Evolutionary conservation across 805 yeast species (phyloP), one percentile per base, ranked within the genome.

Genomic region (Kuraishia hungarica): DNA sequence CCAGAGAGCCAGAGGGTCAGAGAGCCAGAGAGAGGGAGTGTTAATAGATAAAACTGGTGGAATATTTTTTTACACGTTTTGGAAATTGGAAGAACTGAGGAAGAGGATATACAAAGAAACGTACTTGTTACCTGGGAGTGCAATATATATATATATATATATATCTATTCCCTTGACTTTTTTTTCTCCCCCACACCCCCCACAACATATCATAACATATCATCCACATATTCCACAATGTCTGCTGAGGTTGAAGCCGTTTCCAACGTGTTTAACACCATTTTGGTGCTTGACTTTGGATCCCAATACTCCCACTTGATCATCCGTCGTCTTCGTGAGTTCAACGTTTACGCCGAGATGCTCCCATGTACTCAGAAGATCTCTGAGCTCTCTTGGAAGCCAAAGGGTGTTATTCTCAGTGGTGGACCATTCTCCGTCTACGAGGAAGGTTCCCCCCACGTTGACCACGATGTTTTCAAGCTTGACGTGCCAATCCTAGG

Each of bases 391-490:
- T 73, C 84, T 57, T 94, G 97, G 96, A 92, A 83, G 70, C 99
- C 99, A 63, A 89, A 86, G 71, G 99, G 99, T 76, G 86, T 94
- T 57, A 94, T 94, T 67, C 77, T 94, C 59, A 91, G 97, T 51
- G 99, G 99, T 60, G 94, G 97, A 61, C 99, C 99, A 54, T 94
- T 89, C 85, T 91, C 98, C 13, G 99, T 94, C 53, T 94, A 93
- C 69, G 97, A 87, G 57, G 86, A 83, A 56, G 98, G 86, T 64
- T 91, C 97, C 58, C 99, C 99, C 50, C 99, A 94, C 72, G 99
- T 93, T 56, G 99, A 94, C 76, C 94, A 85, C 62, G 97, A 82
- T 55, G 84, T 94, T 58, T 94, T 94, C 77, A 82, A 93, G 64
- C 82, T 94, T 64, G 81, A 82, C 58, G 99, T 94, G 43, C 99